A percentile compares a stretch with the other conserved stretches of the same genome.
These are phyloP conservation scores for Drechslerella stenobrocha DNA, from an alignment of 2,329 filamentous ascomycete species.

Conservation along the genomic window DNA sequence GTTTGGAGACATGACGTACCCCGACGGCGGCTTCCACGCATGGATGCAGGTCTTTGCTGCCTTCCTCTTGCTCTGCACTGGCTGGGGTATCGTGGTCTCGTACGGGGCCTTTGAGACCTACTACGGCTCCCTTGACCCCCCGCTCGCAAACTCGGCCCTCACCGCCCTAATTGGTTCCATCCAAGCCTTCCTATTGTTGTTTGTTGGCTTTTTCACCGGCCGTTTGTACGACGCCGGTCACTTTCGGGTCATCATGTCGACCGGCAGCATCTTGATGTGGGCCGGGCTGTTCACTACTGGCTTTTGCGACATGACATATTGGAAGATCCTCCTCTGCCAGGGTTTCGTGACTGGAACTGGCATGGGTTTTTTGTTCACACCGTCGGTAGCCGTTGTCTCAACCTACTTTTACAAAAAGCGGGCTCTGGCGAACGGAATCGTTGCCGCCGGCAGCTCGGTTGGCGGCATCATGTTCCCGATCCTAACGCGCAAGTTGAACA, in stretches of 20 bases:
- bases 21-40: constrained; percentile 56
- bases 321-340: constrained; percentile 56
- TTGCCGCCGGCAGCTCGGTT: constrained; percentile 64
- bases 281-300: constrained; percentile 60
- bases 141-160: constrained; percentile 57
- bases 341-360: constrained; percentile 65
- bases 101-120: constrained; percentile 64
- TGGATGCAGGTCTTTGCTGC: constrained; percentile 58
- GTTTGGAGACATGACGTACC: constrained; percentile 27
- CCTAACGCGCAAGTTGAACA: constrained; percentile 63
- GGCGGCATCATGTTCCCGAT: constrained; percentile 69
- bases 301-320: constrained; percentile 59
- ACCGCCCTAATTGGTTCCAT: constrained; percentile 63
- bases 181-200: constrained; percentile 61
- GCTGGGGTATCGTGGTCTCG: constrained; percentile 62
- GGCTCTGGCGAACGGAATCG: constrained; percentile 64
- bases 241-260: constrained; percentile 56
- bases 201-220: constrained; percentile 60
- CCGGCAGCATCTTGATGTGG: constrained; percentile 58
- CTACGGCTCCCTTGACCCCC: constrained; percentile 56
- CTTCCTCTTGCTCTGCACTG: constrained; percentile 55
- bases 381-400: constrained; percentile 62
- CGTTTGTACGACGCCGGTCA: constrained; percentile 61
- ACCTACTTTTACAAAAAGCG: constrained; percentile 67
- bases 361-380: constrained; percentile 62